Conservation (phyloP, 345 rosid genomes). For the Citrus australasica region DNA sequence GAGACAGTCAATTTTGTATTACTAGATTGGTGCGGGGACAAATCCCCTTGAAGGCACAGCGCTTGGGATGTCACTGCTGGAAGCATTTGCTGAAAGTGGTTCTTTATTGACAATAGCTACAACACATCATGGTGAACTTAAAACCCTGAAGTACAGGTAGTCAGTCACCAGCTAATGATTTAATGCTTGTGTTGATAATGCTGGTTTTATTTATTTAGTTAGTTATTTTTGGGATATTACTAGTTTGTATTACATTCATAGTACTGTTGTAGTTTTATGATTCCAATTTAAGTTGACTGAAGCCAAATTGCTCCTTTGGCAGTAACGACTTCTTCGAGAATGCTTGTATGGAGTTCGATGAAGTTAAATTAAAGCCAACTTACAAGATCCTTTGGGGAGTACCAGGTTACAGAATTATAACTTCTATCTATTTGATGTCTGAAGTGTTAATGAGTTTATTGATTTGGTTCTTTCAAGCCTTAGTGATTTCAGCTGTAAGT, state of each 20-base stretch:
- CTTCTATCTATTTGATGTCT: not conserved
- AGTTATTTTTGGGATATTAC: not conserved
- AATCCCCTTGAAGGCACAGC: conserved; percentile 99
- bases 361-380: conserved; percentile 81
- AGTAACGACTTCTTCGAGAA: conserved; percentile 81
- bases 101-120: conserved; percentile 87
- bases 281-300: not conserved
- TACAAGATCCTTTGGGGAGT: conserved; percentile 94
- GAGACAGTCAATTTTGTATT: conserved; percentile 5
- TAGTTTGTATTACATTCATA: not conserved
- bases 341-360: conserved; percentile 98
- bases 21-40: conserved; percentile 93
- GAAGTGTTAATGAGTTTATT: conserved; percentile 2
- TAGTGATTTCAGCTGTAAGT: not conserved
- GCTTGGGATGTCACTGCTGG: conserved; percentile 84
- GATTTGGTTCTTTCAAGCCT: not conserved
- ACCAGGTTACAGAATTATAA: conserved; percentile 60
- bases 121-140: conserved; percentile 91
- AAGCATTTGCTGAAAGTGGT: conserved; percentile 73
- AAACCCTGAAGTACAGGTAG: conserved; percentile 89
- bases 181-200: not conserved
- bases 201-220: not conserved
- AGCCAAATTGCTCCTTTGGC: conserved; percentile 16
- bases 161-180: conserved; percentile 5
- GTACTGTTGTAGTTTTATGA: not conserved